A percentile compares a stretch with the other conserved stretches of the same genome.
These are phyloP conservation scores for Skeletonema marinoi DNA, from an alignment of 108 stramenopile genomes.

Conservation along the genomic window DNA sequence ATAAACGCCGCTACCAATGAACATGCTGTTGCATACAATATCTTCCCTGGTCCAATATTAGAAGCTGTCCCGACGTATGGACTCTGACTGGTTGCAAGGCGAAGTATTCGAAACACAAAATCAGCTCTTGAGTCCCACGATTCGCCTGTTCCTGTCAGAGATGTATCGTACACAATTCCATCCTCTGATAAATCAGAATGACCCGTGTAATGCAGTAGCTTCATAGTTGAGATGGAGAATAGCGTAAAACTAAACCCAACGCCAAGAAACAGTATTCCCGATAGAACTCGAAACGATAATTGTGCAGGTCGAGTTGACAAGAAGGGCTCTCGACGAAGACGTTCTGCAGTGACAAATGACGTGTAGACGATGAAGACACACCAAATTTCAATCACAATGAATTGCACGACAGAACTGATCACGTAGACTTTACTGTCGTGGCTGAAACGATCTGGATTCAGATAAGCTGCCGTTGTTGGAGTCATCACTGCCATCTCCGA, in stretches of 20 bases:
- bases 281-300: conserved; percentile 66
- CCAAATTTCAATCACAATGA: conserved; percentile 61
- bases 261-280: conserved; percentile 40
- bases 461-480: conserved; percentile 15
- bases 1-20: conserved; percentile 74
- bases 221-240: conserved; percentile 14
- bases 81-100: conserved; percentile 39
- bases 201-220: conserved; percentile 13
- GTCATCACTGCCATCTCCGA: conserved; percentile 32
- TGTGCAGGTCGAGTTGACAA: conserved; percentile 84
- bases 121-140: conserved; percentile 44
- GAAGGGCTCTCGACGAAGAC: conserved; percentile 69
- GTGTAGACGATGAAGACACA: conserved; percentile 51
- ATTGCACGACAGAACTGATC: conserved; percentile 56
- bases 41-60: conserved; percentile 69
- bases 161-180: conserved; percentile 37
- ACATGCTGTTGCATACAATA: conserved; percentile 70
- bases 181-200: conserved; percentile 2
- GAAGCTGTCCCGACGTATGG: conserved; percentile 71
- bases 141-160: conserved; percentile 22
- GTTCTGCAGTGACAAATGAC: conserved; percentile 60
- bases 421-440: conserved; percentile 55
- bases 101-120: conserved; percentile 30
- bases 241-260: conserved; percentile 37
- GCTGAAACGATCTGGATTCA: conserved; percentile 47